Evolutionary conservation across 2,329 filamentous ascomycete species (phyloP).

Genomic region (Apiospora aurea): DNA sequence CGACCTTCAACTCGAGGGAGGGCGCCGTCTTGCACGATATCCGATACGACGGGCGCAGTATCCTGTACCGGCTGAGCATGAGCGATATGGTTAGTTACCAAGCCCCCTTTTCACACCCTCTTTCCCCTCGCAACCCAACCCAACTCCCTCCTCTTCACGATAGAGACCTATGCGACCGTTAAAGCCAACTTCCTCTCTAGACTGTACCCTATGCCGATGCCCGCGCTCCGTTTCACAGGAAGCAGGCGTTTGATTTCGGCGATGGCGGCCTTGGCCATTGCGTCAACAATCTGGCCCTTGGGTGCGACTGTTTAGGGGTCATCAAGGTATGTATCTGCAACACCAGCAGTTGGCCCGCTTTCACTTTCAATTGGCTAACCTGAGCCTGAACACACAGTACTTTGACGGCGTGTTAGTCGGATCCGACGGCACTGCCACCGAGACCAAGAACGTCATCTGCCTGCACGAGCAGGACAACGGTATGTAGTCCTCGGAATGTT

Average conservation of each 20-base stretch:
- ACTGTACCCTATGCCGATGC: slow-evolving; percentile 69
- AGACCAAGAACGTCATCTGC: slow-evolving; percentile 68
- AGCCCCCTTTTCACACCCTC: not conserved
- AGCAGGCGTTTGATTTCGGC: slow-evolving; percentile 74
- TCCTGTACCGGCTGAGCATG: slow-evolving; percentile 65
- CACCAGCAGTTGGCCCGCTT: not conserved
- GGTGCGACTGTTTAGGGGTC: slow-evolving; percentile 72
- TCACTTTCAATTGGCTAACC: not conserved
- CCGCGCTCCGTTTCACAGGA: slow-evolving; percentile 67
- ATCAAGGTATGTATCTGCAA: slow-evolving; percentile 45
- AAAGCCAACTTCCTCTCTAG: slow-evolving; percentile 33
- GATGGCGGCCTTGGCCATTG: slow-evolving; percentile 69
- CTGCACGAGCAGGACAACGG: slow-evolving; percentile 75
- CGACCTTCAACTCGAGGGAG: slow-evolving; percentile 68
- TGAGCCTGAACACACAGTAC: slow-evolving; percentile 50
- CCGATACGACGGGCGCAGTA: slow-evolving; percentile 63
- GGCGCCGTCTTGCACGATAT: slow-evolving; percentile 69
- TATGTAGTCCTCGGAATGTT: too few relatives aligned
- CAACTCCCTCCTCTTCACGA: not conserved
- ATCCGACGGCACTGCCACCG: slow-evolving; percentile 59
- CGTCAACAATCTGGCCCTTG: slow-evolving; percentile 71
- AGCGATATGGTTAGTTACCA: slow-evolving; percentile 58
- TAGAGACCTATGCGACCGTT: not conserved
- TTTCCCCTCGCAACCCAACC: not conserved
- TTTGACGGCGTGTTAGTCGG: slow-evolving; percentile 58